These are phyloP conservation scores for Ceratobasidium sp. DNA, from an alignment of 1,284 basidiomycete species.

Conservation along the genomic window DNA sequence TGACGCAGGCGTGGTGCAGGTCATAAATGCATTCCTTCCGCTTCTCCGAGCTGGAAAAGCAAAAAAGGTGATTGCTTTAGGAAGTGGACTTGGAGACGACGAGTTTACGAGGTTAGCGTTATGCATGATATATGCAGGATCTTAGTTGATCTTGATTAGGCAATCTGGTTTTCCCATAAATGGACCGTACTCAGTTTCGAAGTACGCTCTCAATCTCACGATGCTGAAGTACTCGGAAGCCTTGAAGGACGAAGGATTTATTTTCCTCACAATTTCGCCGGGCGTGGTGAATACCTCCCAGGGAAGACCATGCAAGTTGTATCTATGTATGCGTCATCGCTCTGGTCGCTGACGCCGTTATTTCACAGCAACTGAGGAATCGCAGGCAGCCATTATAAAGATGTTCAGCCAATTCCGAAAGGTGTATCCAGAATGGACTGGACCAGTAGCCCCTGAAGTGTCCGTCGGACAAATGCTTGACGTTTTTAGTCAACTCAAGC, in stretches of 20 bases:
- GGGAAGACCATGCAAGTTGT: too few relatives aligned
- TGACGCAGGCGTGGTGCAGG: constrained; percentile 43
- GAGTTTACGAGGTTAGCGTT: constrained; percentile 48
- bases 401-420: not conserved
- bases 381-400: not conserved
- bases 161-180: not conserved
- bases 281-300: constrained; percentile 51
- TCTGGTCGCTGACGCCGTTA: not conserved
- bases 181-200: not conserved
- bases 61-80: constrained; percentile 57
- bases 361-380: not conserved
- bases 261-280: constrained; percentile 56
- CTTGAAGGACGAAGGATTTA: constrained; percentile 54
- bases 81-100: constrained; percentile 51
- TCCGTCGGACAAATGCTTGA: constrained; percentile 6
- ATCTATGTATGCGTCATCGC: too few relatives aligned
- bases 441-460: not conserved
- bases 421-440: not conserved
- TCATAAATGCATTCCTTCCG: constrained; percentile 57
- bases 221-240: constrained; percentile 56
- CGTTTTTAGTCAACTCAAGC: constrained; percentile 15
- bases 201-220: constrained; percentile 57
- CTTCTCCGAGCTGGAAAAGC: constrained; percentile 54
- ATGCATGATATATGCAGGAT: not conserved
- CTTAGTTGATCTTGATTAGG: not conserved